These are phyloP conservation scores for Kluyveromyces wickerhamii DNA, from an alignment of 805 yeast genomes.

Conservation along the genomic window DNA sequence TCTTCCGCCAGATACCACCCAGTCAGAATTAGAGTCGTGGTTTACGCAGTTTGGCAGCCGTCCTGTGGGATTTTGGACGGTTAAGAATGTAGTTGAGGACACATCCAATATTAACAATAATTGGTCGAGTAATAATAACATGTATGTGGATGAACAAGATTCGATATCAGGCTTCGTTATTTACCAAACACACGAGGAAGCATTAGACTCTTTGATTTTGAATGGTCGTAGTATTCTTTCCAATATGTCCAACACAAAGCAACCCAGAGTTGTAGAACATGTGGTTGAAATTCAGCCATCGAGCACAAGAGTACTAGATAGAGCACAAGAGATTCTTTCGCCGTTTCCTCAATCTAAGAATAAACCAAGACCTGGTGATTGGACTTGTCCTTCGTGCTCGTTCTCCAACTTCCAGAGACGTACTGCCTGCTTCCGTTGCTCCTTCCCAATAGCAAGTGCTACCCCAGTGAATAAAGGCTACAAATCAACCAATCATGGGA, in stretches of 20 bases:
- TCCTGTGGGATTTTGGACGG: constrained; percentile 85
- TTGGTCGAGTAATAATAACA: constrained; percentile 23
- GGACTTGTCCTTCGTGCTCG: constrained; percentile 97
- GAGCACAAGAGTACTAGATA: constrained; percentile 64
- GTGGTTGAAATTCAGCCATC: constrained; percentile 85
- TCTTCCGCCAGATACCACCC: constrained; percentile 79
- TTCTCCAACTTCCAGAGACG: constrained; percentile 91
- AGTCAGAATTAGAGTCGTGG: constrained; percentile 86
- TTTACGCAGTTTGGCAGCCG: constrained; percentile 80
- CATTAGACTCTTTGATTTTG: constrained; percentile 66
- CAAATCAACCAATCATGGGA: background rate
- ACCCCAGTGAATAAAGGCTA: constrained; percentile 39
- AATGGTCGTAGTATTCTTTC: constrained; percentile 54
- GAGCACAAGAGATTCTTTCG: constrained; percentile 71
- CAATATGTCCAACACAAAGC: constrained; percentile 29
- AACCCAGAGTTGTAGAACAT: constrained; percentile 42
- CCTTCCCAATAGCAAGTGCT: constrained; percentile 75
- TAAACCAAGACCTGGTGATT: constrained; percentile 92
- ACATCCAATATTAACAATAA: constrained; percentile 18
- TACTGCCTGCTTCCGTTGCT: constrained; percentile 88
- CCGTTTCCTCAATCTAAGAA: constrained; percentile 83
- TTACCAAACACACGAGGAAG: constrained; percentile 79
- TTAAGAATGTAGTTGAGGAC: constrained; percentile 44
- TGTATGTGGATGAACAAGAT: constrained; percentile 37
- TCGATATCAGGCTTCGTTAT: constrained; percentile 75